Evolutionary conservation across 2,329 filamentous ascomycete genomes (phyloP).

Genomic region (Pochonia chlamydosporia): DNA sequence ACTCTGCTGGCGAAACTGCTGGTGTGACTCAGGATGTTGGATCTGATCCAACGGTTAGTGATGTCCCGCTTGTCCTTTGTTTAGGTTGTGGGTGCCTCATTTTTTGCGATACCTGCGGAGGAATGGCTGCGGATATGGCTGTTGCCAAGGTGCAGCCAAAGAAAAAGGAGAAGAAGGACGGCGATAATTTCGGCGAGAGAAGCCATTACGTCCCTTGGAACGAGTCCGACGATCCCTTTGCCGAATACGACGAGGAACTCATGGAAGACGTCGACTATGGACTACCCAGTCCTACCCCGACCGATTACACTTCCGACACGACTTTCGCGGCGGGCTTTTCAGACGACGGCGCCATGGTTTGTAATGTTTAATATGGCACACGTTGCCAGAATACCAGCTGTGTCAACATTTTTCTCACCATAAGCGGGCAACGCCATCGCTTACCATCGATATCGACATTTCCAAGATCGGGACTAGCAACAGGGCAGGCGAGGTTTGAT

Average conservation of each 20-base stretch:
- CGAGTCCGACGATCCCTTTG: constrained; percentile 24
- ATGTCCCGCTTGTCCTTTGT: constrained; percentile 37
- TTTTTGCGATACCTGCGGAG: constrained; percentile 34
- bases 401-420: no score
- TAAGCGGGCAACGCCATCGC: no score
- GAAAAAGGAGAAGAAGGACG: constrained; percentile 10
- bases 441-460: not conserved
- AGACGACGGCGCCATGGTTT: constrained; percentile 16
- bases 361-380: constrained; percentile 8
- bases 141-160: constrained; percentile 1
- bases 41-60: constrained; percentile 97
- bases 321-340: constrained; percentile 15
- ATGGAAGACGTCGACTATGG: constrained; percentile 14
- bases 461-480: constrained; percentile 15
- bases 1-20: constrained; percentile 86
- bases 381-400: constrained; percentile 5
- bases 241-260: constrained; percentile 34
- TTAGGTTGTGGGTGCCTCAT: constrained; percentile 40
- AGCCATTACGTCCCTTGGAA: constrained; percentile 22
- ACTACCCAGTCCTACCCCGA: constrained; percentile 1
- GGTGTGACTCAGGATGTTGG: constrained; percentile 97
- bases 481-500: constrained; percentile 8
- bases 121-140: constrained; percentile 18
- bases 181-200: constrained; percentile 16
- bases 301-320: constrained; percentile 13